These are phyloP conservation scores for Brassica juncea DNA, from an alignment of 345 rosid genomes.

Conservation along the genomic window DNA sequence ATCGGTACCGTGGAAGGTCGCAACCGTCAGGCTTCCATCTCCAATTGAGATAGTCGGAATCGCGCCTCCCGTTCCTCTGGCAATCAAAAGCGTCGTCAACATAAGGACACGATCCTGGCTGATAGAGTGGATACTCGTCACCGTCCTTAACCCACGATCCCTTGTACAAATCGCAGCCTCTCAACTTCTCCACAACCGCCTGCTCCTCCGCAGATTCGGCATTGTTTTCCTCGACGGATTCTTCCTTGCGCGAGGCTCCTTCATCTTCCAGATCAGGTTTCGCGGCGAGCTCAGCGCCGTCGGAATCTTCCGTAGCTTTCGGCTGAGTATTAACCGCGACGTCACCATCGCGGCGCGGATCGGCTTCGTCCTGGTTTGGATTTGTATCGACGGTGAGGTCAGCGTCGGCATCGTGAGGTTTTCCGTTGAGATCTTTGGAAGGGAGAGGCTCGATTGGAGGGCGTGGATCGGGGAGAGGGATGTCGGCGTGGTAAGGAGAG, in stretches of 20 bases:
- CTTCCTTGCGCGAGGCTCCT: conserved; percentile 28
- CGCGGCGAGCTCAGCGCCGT: not conserved
- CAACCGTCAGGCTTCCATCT: conserved; percentile 93
- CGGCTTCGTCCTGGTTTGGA: not conserved
- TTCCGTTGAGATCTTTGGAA: conserved; percentile 5
- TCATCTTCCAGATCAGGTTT: conserved; percentile 13
- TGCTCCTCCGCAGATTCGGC: conserved; percentile 30
- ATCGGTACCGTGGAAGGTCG: conserved; percentile 63
- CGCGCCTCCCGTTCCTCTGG: conserved; percentile 74
- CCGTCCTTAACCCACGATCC: conserved; percentile 80
- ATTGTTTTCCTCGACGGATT: conserved; percentile 14
- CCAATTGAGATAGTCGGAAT: conserved; percentile 73
- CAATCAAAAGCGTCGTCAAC: conserved; percentile 93
- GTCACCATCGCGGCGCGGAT: conserved; percentile 15
- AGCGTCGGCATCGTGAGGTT: not conserved
- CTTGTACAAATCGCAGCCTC: conserved; percentile 65
- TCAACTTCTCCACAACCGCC: conserved; percentile 35
- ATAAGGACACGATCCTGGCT: conserved; percentile 82
- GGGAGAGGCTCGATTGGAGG: not conserved
- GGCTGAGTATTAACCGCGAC: not conserved
- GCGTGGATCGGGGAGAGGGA: conserved; percentile 36
- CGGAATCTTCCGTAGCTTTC: conserved; percentile 8
- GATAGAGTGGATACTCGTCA: conserved; percentile 59
- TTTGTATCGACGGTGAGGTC: not conserved
- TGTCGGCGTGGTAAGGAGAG: conserved; percentile 42